These are phyloP conservation scores for Trypanosoma scelopori DNA, from an alignment of 208 protist species.

Conservation along the genomic window DNA sequence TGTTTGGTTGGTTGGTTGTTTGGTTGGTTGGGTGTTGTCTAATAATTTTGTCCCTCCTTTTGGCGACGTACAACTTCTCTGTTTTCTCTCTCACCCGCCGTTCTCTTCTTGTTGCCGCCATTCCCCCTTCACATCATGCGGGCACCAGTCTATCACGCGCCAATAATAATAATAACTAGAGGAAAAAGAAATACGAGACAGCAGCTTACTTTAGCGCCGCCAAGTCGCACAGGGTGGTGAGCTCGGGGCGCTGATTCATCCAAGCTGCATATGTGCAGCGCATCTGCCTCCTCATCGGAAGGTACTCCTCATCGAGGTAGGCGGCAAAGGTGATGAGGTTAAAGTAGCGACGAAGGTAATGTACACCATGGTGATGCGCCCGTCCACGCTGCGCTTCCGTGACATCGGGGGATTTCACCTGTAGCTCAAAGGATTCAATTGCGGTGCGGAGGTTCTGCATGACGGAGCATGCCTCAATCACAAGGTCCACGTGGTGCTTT, in stretches of 20 bases:
- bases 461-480: conserved; percentile 80
- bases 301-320: conserved; percentile 85
- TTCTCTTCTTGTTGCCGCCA: too few species aligned
- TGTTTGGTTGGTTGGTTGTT: too few species aligned
- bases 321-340: conserved; percentile 87
- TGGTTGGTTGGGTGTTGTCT: too few species aligned
- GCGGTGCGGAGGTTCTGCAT: conserved; percentile 90
- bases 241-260: conserved; percentile 67
- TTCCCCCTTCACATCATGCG: background rate
- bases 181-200: conserved; percentile 15
- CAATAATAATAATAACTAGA: too few species aligned
- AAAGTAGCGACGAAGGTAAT: conserved; percentile 88
- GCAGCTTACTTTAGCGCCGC: conserved; percentile 25
- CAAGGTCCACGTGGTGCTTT: conserved; percentile 80
- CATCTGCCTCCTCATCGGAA: conserved; percentile 59
- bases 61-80: too few species aligned
- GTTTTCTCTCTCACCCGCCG: too few species aligned
- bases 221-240: conserved; percentile 55
- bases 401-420: conserved; percentile 64
- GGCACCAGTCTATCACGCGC: too few species aligned
- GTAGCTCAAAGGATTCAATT: conserved; percentile 77
- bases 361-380: conserved; percentile 81
- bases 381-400: conserved; percentile 71
- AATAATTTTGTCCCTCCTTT: too few species aligned
- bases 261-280: conserved; percentile 53